Evolutionary conservation across 1,284 basidiomycete genomes (phyloP).

Genomic region (Schizopora paradoxa): DNA sequence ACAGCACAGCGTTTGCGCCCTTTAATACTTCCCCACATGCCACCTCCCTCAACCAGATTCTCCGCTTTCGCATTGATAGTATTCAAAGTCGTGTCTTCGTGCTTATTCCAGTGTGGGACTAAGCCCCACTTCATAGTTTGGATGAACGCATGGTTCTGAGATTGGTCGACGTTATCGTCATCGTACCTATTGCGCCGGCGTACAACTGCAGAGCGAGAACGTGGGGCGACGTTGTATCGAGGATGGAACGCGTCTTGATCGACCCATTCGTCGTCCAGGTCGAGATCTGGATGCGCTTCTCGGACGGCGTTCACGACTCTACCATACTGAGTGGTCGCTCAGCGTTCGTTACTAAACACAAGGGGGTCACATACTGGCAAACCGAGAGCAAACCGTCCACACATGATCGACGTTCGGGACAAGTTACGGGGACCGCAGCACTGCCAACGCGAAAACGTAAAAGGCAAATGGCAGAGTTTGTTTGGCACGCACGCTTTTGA

Average conservation of each 20-base stretch:
- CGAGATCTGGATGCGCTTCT: constrained; percentile 32
- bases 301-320: constrained; percentile 35
- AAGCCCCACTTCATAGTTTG: constrained; percentile 91
- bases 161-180: constrained; percentile 1
- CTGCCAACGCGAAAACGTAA: too few species aligned
- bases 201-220: constrained; percentile 61
- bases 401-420: constrained; percentile 10
- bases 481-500: too few species aligned
- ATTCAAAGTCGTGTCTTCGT: constrained; percentile 61
- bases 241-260: constrained; percentile 51
- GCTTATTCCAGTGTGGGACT: constrained; percentile 80
- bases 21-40: constrained; percentile 81
- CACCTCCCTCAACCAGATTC: constrained; percentile 65
- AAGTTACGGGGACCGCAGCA: too few species aligned
- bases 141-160: constrained; percentile 33
- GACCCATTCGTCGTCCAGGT: constrained; percentile 54
- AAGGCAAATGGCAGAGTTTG: too few species aligned
- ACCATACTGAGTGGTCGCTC: neutral
- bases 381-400: constrained; percentile 14
- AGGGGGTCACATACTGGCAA: constrained; percentile 5
- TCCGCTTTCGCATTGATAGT: constrained; percentile 91
- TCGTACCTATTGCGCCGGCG: constrained; percentile 32
- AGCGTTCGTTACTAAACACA: neutral
- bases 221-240: constrained; percentile 69
- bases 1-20: constrained; percentile 77